Evolutionary conservation across 495 filamentous ascomycete genomes (phyloP).

Genomic region (Xylaria grammica): DNA sequence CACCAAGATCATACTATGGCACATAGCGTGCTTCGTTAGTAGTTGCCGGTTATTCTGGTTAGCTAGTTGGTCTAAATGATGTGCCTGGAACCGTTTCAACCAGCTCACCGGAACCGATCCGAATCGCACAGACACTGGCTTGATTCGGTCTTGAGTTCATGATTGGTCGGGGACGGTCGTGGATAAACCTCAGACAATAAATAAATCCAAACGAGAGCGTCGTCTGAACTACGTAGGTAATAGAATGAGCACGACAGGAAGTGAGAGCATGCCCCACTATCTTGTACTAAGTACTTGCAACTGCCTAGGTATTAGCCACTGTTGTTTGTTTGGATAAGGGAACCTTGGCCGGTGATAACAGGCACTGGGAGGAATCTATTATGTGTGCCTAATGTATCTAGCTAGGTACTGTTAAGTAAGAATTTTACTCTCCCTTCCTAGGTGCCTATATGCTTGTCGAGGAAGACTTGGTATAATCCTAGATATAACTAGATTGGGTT

Average conservation of each 20-base stretch:
- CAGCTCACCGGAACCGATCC: conserved; percentile 17
- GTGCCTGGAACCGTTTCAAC: background rate
- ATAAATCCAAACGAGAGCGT: too few relatives aligned
- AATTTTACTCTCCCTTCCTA: too few relatives aligned
- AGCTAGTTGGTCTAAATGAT: background rate
- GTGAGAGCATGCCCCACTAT: too few relatives aligned
- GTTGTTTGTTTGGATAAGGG: too few relatives aligned
- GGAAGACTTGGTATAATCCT: background rate
- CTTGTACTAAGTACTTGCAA: too few relatives aligned
- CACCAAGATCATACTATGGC: background rate
- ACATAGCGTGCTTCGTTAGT: background rate
- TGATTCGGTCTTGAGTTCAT: conserved; percentile 8
- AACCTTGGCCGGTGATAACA: too few relatives aligned
- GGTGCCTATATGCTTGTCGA: background rate
- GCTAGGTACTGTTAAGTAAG: too few relatives aligned
- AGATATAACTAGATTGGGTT: conserved; percentile 5
- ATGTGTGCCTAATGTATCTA: too few relatives aligned
- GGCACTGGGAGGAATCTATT: too few relatives aligned
- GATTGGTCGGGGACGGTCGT: background rate
- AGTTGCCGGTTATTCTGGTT: background rate
- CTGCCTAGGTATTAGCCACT: too few relatives aligned
- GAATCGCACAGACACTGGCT: conserved; percentile 1
- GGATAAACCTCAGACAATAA: background rate
- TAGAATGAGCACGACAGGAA: too few relatives aligned
- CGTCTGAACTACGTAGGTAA: too few relatives aligned